These are phyloP conservation scores for Blastocystis sp. DNA, from an alignment of 352 stramenopile genomes.

Conservation along the genomic window DNA sequence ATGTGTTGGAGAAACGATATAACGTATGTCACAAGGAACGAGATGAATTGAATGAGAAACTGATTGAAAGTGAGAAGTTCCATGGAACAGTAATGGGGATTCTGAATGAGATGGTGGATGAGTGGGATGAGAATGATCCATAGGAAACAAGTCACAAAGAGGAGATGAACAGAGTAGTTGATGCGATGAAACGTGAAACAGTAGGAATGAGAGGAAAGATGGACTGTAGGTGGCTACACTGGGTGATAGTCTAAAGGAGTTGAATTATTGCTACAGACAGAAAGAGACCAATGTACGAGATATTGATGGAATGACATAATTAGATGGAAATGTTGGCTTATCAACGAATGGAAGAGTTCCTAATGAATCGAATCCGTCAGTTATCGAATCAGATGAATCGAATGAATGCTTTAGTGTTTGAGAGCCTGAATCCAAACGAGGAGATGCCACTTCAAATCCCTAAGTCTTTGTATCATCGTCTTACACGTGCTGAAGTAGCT, in stretches of 20 bases:
- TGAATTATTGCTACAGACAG: slow-evolving; percentile 29
- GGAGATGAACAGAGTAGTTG: not conserved
- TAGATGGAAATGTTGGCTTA: not conserved
- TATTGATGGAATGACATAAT: not conserved
- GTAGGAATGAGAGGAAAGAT: not conserved
- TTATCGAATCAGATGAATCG: slow-evolving; percentile 35
- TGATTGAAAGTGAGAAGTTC: slow-evolving; percentile 28
- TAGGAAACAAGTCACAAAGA: slow-evolving; percentile 17
- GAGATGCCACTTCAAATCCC: not conserved
- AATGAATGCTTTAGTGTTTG: not conserved
- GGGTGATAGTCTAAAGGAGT: not conserved
- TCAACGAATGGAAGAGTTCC: slow-evolving; percentile 47
- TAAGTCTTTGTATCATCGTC: not conserved
- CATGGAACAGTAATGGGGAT: not conserved
- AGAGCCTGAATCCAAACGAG: not conserved
- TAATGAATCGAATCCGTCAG: slow-evolving; percentile 50
- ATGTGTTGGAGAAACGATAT: slow-evolving; percentile 12
- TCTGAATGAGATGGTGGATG: not conserved
- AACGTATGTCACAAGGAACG: not conserved
- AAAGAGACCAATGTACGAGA: slow-evolving; percentile 17
- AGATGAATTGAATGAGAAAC: not conserved
- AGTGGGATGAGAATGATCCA: not conserved
- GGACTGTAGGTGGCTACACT: not conserved
- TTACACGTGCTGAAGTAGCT: not conserved
- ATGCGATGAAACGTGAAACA: not conserved